Conservation (phyloP, 2,329 filamentous ascomycete genomes). For the Chaetothyriales sp. region DNA sequence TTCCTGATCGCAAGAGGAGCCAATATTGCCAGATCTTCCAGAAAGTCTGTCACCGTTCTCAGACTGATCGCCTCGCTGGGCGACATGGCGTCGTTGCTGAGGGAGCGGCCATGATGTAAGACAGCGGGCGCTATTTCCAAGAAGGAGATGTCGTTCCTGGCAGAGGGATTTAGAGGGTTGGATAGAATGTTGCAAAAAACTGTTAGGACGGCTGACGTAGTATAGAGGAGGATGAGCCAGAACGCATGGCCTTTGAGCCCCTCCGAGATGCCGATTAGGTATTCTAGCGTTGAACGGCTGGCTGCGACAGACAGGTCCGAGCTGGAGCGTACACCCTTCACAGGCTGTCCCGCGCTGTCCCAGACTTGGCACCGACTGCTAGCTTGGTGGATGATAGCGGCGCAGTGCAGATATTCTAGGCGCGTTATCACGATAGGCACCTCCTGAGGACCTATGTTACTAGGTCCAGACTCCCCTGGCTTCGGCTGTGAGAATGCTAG, state of each 20-base stretch:
- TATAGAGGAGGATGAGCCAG: constrained; percentile 45
- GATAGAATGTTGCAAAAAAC: constrained; percentile 42
- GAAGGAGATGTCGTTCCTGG: neutral
- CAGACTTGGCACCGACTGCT: constrained; percentile 39
- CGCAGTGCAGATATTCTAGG: constrained; percentile 43
- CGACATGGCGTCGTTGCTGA: neutral
- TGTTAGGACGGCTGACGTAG: constrained; percentile 40
- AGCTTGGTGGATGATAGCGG: constrained; percentile 43
- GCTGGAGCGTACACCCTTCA: constrained; percentile 40
- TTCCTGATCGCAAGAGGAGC: neutral
- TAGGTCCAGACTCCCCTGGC: constrained; percentile 2
- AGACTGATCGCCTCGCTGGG: neutral
- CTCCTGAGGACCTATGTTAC: constrained; percentile 20
- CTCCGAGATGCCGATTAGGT: constrained; percentile 21
- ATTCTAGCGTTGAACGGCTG: constrained; percentile 41
- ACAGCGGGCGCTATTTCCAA: neutral
- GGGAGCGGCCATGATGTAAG: neutral
- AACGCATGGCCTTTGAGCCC: neutral
- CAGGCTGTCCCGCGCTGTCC: constrained; percentile 24
- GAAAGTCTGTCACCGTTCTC: neutral
- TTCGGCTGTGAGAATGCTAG: constrained; percentile 31
- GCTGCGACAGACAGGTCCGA: constrained; percentile 42
- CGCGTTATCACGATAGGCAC: constrained; percentile 38
- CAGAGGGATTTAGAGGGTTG: constrained; percentile 26
- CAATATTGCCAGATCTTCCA: neutral